Evolutionary conservation across 805 yeast species (phyloP).

Genomic region (Candida arabinofermentans): DNA sequence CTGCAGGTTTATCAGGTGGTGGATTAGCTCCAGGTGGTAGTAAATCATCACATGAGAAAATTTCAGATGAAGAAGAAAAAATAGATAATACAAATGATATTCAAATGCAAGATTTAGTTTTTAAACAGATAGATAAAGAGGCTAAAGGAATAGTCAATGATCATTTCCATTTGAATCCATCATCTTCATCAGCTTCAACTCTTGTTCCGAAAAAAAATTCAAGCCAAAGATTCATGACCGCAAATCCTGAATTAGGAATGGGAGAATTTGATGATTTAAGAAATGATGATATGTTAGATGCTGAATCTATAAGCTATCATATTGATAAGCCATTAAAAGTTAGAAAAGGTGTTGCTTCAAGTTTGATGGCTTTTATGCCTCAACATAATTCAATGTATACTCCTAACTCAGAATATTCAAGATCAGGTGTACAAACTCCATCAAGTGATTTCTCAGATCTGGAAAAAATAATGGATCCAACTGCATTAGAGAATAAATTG

Average conservation of each 20-base stretch:
- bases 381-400: slow-evolving; percentile 15
- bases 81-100: slow-evolving; percentile 22
- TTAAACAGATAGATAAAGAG: slow-evolving; percentile 42
- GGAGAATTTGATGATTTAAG: slow-evolving; percentile 29
- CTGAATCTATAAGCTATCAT: slow-evolving; percentile 48
- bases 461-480: slow-evolving; percentile 12
- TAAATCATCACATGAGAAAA: slow-evolving; percentile 22
- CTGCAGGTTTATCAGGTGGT: slow-evolving; percentile 6
- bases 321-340: slow-evolving; percentile 48
- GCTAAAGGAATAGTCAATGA: slow-evolving; percentile 51
- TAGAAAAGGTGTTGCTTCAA: slow-evolving; percentile 82
- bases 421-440: slow-evolving; percentile 22
- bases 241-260: slow-evolving; percentile 35
- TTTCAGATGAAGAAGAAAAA: slow-evolving; percentile 36
- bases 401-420: slow-evolving; percentile 11
- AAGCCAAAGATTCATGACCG: slow-evolving; percentile 11
- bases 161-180: slow-evolving; percentile 35
- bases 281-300: slow-evolving; percentile 32
- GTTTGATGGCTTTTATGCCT: slow-evolving; percentile 49
- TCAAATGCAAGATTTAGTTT: slow-evolving; percentile 41
- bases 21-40: slow-evolving; percentile 18
- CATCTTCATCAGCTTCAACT: slow-evolving; percentile 12
- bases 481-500: slow-evolving; percentile 17
- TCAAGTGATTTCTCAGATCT: slow-evolving; percentile 14
- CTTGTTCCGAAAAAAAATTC: slow-evolving; percentile 6